A percentile compares a stretch with the other conserved stretches of the same genome.
These are phyloP conservation scores for Saccharomycopsis javanensis DNA, from an alignment of 805 yeast species.

Conservation along the genomic window DNA sequence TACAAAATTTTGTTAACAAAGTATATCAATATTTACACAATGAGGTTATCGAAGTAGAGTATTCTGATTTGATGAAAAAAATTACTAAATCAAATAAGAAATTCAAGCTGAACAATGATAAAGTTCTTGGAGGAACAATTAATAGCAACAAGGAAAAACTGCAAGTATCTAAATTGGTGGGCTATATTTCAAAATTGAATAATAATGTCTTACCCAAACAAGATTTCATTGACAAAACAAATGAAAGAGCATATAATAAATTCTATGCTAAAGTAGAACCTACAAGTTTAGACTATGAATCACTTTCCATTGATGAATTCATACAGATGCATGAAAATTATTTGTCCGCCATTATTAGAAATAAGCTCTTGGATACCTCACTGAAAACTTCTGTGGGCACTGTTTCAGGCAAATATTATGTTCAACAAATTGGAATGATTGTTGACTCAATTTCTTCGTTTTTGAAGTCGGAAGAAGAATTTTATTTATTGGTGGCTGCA, in stretches of 20 bases:
- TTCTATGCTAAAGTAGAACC: constrained; percentile 5
- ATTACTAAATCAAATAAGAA: constrained; percentile 17
- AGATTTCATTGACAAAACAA: constrained; percentile 19
- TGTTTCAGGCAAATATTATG: constrained; percentile 31
- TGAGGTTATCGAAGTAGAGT: constrained; percentile 38
- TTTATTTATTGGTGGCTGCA: constrained; percentile 26
- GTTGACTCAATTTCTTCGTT: constrained; percentile 32
- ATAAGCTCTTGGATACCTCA: constrained; percentile 28
- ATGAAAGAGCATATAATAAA: constrained; percentile 6
- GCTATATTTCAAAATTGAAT: constrained; percentile 19
- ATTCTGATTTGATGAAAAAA: constrained; percentile 22
- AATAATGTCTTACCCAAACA: constrained; percentile 27
- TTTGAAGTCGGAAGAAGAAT: constrained; percentile 29
- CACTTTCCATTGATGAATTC: constrained; percentile 42
- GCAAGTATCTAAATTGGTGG: constrained; percentile 17
- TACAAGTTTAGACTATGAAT: constrained; percentile 20
- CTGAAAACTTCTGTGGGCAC: constrained; percentile 26
- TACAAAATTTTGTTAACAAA: constrained; percentile 33
- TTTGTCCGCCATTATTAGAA: constrained; percentile 28
- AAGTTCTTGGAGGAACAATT: constrained; percentile 8
- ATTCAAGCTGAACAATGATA: constrained; percentile 4
- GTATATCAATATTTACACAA: constrained; percentile 34
- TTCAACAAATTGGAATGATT: constrained; percentile 33
- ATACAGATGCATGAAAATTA: constrained; percentile 29
- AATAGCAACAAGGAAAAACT: constrained; percentile 20